These are phyloP conservation scores for Rhodomyrtus psidioides DNA, from an alignment of 441 rosid species.

Conservation along the genomic window DNA sequence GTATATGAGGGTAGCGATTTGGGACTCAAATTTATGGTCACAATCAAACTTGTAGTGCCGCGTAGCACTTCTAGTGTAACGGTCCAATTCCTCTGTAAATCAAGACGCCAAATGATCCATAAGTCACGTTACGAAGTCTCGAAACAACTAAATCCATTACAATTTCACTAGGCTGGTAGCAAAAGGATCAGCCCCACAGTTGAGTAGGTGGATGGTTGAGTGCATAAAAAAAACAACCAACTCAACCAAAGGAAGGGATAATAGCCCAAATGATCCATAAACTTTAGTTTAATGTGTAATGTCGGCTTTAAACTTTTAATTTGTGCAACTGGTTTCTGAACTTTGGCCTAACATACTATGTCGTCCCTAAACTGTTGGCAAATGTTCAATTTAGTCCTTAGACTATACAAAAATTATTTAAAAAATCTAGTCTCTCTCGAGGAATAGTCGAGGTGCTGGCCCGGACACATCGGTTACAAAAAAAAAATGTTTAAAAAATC, in stretches of 20 bases:
- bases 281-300: not conserved
- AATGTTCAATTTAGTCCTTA: not conserved
- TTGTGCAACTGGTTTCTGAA: too few species aligned
- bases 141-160: not conserved
- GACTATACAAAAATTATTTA: not conserved
- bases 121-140: not conserved
- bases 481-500: not conserved
- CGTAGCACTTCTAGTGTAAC: not conserved
- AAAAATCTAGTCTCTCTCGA: too few species aligned
- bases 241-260: not conserved
- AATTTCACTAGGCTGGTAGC: not conserved
- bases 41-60: not conserved
- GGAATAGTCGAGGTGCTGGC: too few species aligned
- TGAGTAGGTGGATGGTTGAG: not conserved
- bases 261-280: not conserved
- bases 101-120: not conserved
- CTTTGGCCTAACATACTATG: not conserved
- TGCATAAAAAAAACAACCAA: not conserved
- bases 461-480: too few species aligned
- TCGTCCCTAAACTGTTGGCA: rapidly evolving
- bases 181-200: not conserved
- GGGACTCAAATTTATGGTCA: not conserved
- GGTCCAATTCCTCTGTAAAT: not conserved
- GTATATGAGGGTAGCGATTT: not conserved
- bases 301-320: not conserved